Percentiles rank a stretch among this genome's conserved stretches.
These are phyloP conservation scores for Trypanosoma lewisi DNA, from an alignment of 208 protist species.

Conservation along the genomic window DNA sequence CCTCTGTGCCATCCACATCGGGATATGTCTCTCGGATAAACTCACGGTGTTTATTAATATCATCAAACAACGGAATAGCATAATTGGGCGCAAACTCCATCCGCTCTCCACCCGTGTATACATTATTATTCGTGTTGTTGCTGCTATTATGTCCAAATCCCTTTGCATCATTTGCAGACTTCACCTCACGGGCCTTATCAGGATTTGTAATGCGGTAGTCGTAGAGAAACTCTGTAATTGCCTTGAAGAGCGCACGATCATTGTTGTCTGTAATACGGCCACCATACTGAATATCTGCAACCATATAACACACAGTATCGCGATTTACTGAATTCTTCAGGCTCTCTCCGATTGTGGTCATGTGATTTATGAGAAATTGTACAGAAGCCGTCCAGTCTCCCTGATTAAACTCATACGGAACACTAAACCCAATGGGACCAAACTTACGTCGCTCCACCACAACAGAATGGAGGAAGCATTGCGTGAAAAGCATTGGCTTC, in stretches of 20 bases:
- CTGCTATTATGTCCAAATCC: not conserved
- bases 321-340: conserved; percentile 91
- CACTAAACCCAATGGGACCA: conserved; percentile 98
- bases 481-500: conserved; percentile 95
- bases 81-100: conserved; percentile 87
- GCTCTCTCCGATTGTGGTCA: conserved; percentile 95
- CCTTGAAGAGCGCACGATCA: conserved; percentile 97
- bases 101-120: conserved; percentile 30
- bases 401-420: conserved; percentile 99
- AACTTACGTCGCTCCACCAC: conserved; percentile 98
- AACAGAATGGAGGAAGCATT: conserved; percentile 97
- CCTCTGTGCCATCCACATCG: conserved; percentile 94
- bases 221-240: conserved; percentile 95
- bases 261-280: conserved; percentile 98
- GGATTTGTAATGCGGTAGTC: conserved; percentile 86
- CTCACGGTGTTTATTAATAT: conserved; percentile 92
- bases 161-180: conserved; percentile 23
- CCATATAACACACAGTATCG: conserved; percentile 96
- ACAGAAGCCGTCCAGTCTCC: conserved; percentile 95
- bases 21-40: conserved; percentile 95
- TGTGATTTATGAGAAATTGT: conserved; percentile 97
- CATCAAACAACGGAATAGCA: conserved; percentile 90
- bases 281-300: conserved; percentile 99
- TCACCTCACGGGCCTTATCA: conserved; percentile 82
- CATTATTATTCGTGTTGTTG: not conserved